These are phyloP conservation scores for Hyaloscypha finlandica DNA, from an alignment of 495 filamentous ascomycete species.

Conservation along the genomic window DNA sequence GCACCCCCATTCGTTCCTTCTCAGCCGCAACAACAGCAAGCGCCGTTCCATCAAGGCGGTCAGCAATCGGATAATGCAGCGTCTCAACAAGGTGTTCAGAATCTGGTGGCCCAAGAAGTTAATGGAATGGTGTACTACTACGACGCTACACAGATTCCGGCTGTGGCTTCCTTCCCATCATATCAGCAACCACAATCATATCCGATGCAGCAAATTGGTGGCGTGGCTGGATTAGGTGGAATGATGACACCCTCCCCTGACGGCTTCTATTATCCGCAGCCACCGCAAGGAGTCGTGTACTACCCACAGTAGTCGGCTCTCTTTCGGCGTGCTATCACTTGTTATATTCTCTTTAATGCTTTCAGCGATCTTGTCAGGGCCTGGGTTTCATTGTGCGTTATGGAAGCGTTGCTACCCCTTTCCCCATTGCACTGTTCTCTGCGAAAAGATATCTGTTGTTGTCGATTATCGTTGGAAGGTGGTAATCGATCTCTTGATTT, in stretches of 20 bases:
- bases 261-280: slow-evolving; percentile 73
- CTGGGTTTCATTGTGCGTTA: slow-evolving; percentile 36
- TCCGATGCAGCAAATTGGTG: slow-evolving; percentile 44
- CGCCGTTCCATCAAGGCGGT: slow-evolving; percentile 38
- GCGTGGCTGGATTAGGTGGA: slow-evolving; percentile 71
- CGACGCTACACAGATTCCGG: slow-evolving; percentile 68
- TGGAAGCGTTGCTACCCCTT: slow-evolving; percentile 31
- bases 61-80: slow-evolving; percentile 48
- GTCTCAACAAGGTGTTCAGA: slow-evolving; percentile 44
- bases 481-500: slow-evolving; percentile 20
- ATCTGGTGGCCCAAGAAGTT: slow-evolving; percentile 85
- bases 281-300: slow-evolving; percentile 64
- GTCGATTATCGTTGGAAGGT: slow-evolving; percentile 22
- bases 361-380: slow-evolving; percentile 33
- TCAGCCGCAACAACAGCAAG: slow-evolving; percentile 50
- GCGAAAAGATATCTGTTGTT: slow-evolving; percentile 28
- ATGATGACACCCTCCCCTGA: slow-evolving; percentile 76
- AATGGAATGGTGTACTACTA: slow-evolving; percentile 97
- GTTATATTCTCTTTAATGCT: slow-evolving; percentile 36
- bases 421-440: slow-evolving; percentile 22
- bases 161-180: slow-evolving; percentile 51
- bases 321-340: slow-evolving; percentile 10
- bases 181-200: slow-evolving; percentile 50
- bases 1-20: slow-evolving; percentile 60
- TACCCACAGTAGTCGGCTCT: slow-evolving; percentile 52